Percentiles rank a stretch among this genome's conserved stretches.
These are phyloP conservation scores for Beauveria brongniartii DNA, from an alignment of 2,329 filamentous ascomycete species.

Conservation along the genomic window DNA sequence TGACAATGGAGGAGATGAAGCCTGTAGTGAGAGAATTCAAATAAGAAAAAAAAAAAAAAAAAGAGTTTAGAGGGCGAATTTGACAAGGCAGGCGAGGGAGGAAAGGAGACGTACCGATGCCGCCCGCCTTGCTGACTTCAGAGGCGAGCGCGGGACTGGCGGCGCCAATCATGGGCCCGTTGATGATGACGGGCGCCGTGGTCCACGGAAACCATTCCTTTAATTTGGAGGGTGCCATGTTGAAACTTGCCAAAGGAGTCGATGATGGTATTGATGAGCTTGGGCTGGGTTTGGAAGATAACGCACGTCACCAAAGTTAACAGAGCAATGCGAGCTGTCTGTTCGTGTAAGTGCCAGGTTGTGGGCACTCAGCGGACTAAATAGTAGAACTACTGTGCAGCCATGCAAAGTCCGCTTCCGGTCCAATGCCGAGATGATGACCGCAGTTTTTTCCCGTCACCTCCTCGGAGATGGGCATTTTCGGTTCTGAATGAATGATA, in stretches of 20 bases:
- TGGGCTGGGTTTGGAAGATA: not conserved
- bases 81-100: not conserved
- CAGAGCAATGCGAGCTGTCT: not conserved
- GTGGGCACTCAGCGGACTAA: not conserved
- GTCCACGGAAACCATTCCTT: conserved; percentile 24
- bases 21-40: conserved; percentile 17
- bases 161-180: conserved; percentile 29
- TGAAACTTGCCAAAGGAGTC: not conserved
- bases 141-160: conserved; percentile 26
- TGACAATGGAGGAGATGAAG: conserved; percentile 25
- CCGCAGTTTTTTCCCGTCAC: too few relatives aligned
- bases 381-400: not conserved
- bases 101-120: conserved; percentile 22
- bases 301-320: not conserved
- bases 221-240: conserved; percentile 20
- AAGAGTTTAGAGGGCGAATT: not conserved
- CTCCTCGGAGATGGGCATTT: too few relatives aligned
- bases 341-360: not conserved
- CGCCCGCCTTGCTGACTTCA: conserved; percentile 30
- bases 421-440: too few relatives aligned
- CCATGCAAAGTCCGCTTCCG: too few relatives aligned
- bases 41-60: not conserved
- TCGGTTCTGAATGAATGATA: too few relatives aligned
- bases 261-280: not conserved
- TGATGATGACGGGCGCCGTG: conserved; percentile 24